Evolutionary conservation across 2,329 filamentous ascomycete genomes (phyloP).

Genomic region (Nemania diffusa): DNA sequence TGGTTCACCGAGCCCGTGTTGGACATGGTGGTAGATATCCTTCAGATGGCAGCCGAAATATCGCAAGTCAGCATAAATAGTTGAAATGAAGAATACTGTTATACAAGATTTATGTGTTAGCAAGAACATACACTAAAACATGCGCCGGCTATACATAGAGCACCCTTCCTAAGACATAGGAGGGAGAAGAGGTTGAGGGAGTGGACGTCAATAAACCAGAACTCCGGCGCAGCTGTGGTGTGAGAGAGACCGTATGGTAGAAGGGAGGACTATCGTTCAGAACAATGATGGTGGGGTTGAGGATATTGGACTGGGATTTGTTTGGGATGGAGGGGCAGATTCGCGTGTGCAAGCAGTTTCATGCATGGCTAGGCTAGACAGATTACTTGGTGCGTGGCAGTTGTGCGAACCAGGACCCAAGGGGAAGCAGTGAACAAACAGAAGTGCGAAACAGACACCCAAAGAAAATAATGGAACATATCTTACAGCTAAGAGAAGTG

Average conservation of each 20-base stretch:
- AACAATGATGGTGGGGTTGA: slow-evolving; percentile 17
- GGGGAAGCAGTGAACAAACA: neutral
- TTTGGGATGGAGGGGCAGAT: slow-evolving; percentile 26
- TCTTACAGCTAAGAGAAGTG: slow-evolving; percentile 44
- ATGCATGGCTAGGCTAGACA: neutral
- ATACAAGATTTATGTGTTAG: slow-evolving; percentile 22
- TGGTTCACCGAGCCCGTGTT: slow-evolving; percentile 69
- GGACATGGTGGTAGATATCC: slow-evolving; percentile 32
- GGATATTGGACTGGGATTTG: slow-evolving; percentile 10
- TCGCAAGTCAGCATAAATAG: slow-evolving; percentile 5
- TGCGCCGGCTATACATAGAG: slow-evolving; percentile 2
- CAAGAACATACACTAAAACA: slow-evolving; percentile 4
- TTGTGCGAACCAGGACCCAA: neutral
- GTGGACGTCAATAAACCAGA: neutral
- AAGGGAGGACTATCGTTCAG: neutral
- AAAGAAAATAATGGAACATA: neutral
- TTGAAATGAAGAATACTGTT: slow-evolving; percentile 11
- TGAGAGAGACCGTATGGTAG: neutral
- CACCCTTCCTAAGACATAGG: neutral
- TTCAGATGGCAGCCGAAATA: neutral
- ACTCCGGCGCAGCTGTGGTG: neutral
- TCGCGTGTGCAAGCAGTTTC: neutral
- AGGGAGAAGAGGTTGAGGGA: neutral
- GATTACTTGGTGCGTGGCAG: neutral
- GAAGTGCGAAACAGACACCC: neutral